Evolutionary conservation across 306 rosid genomes (phyloP).

Genomic region (Crotalaria pallida): DNA sequence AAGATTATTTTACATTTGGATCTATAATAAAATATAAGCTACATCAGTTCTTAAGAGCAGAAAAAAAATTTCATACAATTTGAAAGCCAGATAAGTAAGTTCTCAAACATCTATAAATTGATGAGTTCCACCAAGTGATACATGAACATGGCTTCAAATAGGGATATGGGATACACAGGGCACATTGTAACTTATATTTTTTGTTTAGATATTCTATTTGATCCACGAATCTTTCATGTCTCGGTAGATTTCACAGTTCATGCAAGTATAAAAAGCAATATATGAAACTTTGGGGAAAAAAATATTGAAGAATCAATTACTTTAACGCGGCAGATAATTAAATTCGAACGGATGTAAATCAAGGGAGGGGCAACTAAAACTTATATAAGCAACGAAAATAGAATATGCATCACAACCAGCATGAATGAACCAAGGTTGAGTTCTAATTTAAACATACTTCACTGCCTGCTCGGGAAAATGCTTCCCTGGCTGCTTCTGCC

Average conservation of each 20-base stretch:
- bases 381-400: background rate
- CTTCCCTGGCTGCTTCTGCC: constrained; percentile 99
- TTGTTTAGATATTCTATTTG: background rate
- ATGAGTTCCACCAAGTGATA: background rate
- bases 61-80: background rate
- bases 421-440: constrained; percentile 4
- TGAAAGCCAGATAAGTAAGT: background rate
- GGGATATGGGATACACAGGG: background rate
- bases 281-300: background rate
- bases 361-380: background rate
- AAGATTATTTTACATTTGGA: background rate
- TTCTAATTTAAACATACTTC: constrained; percentile 67
- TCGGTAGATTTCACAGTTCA: background rate
- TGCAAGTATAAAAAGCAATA: background rate
- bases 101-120: background rate
- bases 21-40: background rate
- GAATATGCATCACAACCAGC: constrained; percentile 4
- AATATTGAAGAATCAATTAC: background rate
- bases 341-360: background rate
- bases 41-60: background rate
- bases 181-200: background rate
- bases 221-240: background rate
- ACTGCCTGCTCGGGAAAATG: constrained; percentile 99
- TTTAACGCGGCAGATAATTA: background rate
- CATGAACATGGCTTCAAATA: background rate